These are phyloP conservation scores for Boletus reticulatus DNA, from an alignment of 768 basidiomycete genomes.

Conservation along the genomic window DNA sequence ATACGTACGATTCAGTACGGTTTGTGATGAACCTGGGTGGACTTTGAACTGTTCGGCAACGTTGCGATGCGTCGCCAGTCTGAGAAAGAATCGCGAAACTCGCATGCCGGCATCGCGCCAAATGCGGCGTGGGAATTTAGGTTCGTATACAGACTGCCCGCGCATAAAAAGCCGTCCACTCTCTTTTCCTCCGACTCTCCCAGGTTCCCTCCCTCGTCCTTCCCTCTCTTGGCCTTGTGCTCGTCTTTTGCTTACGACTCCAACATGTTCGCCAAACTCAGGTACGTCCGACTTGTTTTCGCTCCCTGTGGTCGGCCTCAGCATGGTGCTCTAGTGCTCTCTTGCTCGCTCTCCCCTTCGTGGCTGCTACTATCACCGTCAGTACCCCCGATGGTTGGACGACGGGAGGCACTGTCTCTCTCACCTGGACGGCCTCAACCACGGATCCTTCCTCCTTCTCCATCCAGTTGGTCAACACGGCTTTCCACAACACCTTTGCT, in stretches of 20 bases:
- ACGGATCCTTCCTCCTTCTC: conserved; percentile 44
- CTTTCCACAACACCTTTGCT: conserved; percentile 53
- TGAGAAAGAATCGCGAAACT: conserved; percentile 17
- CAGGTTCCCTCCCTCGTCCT: conserved; percentile 17
- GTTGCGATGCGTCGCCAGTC: not conserved
- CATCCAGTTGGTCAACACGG: conserved; percentile 45
- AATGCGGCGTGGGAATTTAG: conserved; percentile 21
- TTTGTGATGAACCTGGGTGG: conserved; percentile 1
- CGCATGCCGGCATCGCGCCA: conserved; percentile 20
- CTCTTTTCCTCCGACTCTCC: not conserved
- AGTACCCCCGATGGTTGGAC: conserved; percentile 33
- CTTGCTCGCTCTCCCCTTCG: conserved; percentile 44
- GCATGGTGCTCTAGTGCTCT: conserved; percentile 33
- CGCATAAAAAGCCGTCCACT: conserved; percentile 25
- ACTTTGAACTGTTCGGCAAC: conserved; percentile 2
- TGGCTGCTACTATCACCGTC: conserved; percentile 42
- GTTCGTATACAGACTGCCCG: conserved; percentile 8
- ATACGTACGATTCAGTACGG: conserved; percentile 3
- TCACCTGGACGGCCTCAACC: conserved; percentile 45
- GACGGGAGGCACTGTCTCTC: conserved; percentile 34
- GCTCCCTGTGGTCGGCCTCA: not conserved
- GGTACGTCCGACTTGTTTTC: conserved; percentile 28
- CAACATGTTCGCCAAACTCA: conserved; percentile 52
- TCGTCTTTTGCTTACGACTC: conserved; percentile 9
- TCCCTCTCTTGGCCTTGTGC: conserved; percentile 8